These are phyloP conservation scores for Sporopachydermia cereana DNA, from an alignment of 1,139 yeast species.

Conservation along the genomic window DNA sequence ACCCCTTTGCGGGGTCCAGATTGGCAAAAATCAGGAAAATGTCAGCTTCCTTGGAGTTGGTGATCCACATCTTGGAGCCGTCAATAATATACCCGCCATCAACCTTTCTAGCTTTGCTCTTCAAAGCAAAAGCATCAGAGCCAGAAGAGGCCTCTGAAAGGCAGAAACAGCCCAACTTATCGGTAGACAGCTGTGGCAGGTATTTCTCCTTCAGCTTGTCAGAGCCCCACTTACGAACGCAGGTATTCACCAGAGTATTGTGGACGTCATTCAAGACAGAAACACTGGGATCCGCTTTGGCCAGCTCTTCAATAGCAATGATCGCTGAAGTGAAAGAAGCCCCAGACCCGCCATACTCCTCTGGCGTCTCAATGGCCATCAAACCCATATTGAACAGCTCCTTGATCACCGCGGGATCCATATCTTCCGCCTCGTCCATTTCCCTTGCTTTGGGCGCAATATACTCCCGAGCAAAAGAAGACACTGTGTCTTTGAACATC, in stretches of 20 bases:
- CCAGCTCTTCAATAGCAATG: constrained; percentile 32
- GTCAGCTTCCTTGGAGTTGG: constrained; percentile 34
- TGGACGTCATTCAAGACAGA: constrained; percentile 34
- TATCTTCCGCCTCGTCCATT: constrained; percentile 32
- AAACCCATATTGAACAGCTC: constrained; percentile 31
- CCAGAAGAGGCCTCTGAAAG: constrained; percentile 33
- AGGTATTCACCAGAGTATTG: constrained; percentile 32
- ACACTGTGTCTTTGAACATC: constrained; percentile 29
- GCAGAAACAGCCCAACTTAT: constrained; percentile 29
- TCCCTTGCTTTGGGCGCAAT: constrained; percentile 29
- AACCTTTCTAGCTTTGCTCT: constrained; percentile 25
- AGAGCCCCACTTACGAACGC: constrained; percentile 28
- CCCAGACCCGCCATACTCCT: constrained; percentile 34
- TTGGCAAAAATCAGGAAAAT: constrained; percentile 31
- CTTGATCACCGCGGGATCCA: constrained; percentile 26
- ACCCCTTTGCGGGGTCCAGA: constrained; percentile 30
- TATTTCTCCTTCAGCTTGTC: constrained; percentile 26
- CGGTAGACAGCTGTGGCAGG: constrained; percentile 27
- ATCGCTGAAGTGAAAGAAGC: constrained; percentile 34
- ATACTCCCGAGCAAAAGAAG: constrained; percentile 28
- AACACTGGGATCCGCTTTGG: constrained; percentile 32
- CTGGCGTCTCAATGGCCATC: constrained; percentile 35
- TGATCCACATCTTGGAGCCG: constrained; percentile 36
- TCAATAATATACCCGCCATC: constrained; percentile 24
- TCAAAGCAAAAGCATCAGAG: constrained; percentile 34